Evolutionary conservation across 2,329 filamentous ascomycete species (phyloP).

Genomic region (Aspergillus aculeatinus): DNA sequence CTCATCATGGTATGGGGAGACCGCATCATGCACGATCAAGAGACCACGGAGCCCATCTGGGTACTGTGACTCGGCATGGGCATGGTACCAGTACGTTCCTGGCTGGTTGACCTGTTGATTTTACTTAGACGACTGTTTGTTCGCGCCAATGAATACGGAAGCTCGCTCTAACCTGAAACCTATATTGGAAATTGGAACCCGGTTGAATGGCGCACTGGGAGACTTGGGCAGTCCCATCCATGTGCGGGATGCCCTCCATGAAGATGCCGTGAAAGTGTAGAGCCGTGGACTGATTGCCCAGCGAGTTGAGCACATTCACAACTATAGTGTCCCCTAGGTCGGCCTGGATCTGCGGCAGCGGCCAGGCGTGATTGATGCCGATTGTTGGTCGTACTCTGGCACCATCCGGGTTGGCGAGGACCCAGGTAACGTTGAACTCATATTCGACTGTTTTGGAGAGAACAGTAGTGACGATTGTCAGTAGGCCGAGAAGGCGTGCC

Average conservation of each 20-base stretch:
- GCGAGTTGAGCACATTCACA: not conserved
- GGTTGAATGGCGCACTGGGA: not conserved
- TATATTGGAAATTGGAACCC: not conserved
- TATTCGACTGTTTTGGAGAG: not conserved
- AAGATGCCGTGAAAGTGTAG: not conserved
- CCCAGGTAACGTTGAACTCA: not conserved
- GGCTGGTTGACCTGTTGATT: not conserved
- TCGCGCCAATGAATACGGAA: not conserved
- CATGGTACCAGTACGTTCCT: not conserved
- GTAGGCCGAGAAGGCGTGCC: not conserved
- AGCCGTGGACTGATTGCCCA: not conserved
- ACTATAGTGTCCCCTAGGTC: not conserved
- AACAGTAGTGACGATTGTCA: not conserved
- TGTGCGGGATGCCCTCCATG: not conserved
- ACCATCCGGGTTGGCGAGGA: not conserved
- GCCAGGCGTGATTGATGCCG: not conserved
- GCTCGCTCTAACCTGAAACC: not conserved
- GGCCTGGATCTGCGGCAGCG: not conserved
- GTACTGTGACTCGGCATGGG: not conserved
- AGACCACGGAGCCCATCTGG: not conserved
- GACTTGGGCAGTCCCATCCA: not conserved
- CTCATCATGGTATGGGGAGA: slow-evolving; percentile 19
- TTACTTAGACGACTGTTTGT: not conserved
- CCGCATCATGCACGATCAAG: not conserved
- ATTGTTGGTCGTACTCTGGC: not conserved